These are phyloP conservation scores for Pseudopithomyces chartarum DNA, from an alignment of 2,329 filamentous ascomycete genomes.

Conservation along the genomic window DNA sequence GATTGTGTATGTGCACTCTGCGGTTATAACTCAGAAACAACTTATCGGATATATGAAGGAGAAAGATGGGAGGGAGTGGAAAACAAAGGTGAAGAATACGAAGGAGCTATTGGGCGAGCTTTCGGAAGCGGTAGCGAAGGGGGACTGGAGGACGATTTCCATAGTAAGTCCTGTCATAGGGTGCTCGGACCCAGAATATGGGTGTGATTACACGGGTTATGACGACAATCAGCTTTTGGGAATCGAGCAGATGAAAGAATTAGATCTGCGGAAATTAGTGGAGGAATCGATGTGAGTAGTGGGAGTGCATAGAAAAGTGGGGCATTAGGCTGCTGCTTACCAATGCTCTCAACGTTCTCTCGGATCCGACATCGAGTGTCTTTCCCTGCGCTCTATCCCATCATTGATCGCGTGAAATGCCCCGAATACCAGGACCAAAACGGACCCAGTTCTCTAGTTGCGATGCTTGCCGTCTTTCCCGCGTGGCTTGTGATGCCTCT, in stretches of 20 bases:
- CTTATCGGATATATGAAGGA: constrained; percentile 42
- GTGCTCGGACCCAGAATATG: constrained; percentile 33
- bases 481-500: constrained; percentile 18
- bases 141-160: constrained; percentile 34
- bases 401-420: background rate
- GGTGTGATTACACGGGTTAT: constrained; percentile 35
- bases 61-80: constrained; percentile 34
- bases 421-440: background rate
- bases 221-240: constrained; percentile 47
- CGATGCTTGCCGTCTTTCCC: constrained; percentile 16
- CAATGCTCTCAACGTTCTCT: background rate
- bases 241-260: background rate
- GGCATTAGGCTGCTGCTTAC: background rate
- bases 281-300: background rate
- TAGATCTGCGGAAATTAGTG: background rate
- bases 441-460: constrained; percentile 19
- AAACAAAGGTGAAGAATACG: constrained; percentile 24
- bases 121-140: constrained; percentile 7
- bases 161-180: constrained; percentile 15
- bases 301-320: background rate
- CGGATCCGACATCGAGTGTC: background rate
- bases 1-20: constrained; percentile 43
- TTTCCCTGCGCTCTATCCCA: too few species aligned
- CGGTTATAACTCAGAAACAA: constrained; percentile 43
- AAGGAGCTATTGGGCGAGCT: constrained; percentile 33